These are phyloP conservation scores for Talaromyces sp. DNA, from an alignment of 2,329 filamentous ascomycete species.

Conservation along the genomic window DNA sequence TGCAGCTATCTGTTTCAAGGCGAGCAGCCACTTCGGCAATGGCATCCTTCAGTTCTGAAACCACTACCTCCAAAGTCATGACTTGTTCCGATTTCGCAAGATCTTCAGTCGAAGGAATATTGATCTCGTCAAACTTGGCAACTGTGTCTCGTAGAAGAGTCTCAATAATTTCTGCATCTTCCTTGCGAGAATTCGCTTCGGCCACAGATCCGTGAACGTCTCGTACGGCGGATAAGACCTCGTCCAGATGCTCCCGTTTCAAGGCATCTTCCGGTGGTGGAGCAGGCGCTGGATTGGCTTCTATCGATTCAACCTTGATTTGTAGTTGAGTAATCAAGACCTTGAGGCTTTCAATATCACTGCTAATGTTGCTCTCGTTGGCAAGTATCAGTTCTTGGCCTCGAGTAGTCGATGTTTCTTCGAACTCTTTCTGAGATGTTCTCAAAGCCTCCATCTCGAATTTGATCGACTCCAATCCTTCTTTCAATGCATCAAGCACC, in stretches of 20 bases:
- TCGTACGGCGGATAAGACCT: constrained; percentile 45
- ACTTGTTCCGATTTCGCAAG: constrained; percentile 63
- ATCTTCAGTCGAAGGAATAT: constrained; percentile 62
- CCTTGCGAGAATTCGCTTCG: constrained; percentile 60
- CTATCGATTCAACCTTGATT: constrained; percentile 78
- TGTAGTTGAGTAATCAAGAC: constrained; percentile 76
- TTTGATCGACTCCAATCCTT: constrained; percentile 73
- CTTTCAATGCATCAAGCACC: constrained; percentile 81
- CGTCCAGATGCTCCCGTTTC: constrained; percentile 50
- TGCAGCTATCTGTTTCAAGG: constrained; percentile 66
- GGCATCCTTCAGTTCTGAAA: constrained; percentile 73
- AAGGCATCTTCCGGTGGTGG: constrained; percentile 42
- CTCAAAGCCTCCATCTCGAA: constrained; percentile 76
- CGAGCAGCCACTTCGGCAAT: constrained; percentile 66
- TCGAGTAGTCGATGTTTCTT: constrained; percentile 52
- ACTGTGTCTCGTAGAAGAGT: constrained; percentile 88
- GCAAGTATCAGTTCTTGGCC: constrained; percentile 60
- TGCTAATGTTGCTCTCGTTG: constrained; percentile 51
- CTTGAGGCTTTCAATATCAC: constrained; percentile 84
- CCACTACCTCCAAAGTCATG: constrained; percentile 63
- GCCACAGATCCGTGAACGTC: constrained; percentile 62
- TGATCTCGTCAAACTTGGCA: constrained; percentile 78
- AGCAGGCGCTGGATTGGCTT: constrained; percentile 46
- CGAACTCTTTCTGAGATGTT: constrained; percentile 50
- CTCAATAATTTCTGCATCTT: constrained; percentile 88